Evolutionary conservation across 2,329 filamentous ascomycete species (phyloP).

Genomic region (Fonsecaea nubica): DNA sequence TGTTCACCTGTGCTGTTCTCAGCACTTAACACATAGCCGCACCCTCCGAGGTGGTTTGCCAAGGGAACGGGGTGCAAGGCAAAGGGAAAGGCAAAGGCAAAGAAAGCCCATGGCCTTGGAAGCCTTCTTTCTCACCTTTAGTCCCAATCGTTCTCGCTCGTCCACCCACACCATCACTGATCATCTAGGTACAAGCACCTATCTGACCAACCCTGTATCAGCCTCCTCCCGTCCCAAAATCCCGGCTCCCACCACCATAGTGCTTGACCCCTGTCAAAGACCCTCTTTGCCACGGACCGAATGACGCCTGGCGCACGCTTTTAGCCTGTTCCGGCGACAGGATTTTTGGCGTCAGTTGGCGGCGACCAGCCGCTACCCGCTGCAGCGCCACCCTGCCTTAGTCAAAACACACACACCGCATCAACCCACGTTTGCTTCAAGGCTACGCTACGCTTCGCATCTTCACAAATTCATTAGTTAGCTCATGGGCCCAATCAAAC

Average conservation of each 20-base stretch:
- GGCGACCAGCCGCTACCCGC: conserved; percentile 23
- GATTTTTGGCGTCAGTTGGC: conserved; percentile 26
- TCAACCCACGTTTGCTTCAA: conserved; percentile 29
- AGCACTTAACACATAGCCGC: too few species aligned
- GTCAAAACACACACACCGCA: conserved; percentile 31
- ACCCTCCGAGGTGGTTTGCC: too few species aligned
- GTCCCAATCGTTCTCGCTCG: not conserved
- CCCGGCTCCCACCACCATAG: not conserved
- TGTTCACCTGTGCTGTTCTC: too few species aligned
- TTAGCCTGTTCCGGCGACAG: conserved; percentile 15
- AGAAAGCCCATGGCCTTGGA: too few species aligned
- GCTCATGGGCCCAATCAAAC: conserved; percentile 32
- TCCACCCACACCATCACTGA: not conserved
- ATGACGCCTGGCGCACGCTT: conserved; percentile 13
- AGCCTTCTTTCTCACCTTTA: too few species aligned
- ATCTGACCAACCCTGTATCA: conserved; percentile 12
- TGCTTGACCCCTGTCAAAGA: conserved; percentile 18
- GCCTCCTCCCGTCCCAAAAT: not conserved
- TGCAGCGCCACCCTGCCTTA: conserved; percentile 20
- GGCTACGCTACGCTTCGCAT: conserved; percentile 29
- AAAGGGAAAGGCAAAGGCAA: too few species aligned
- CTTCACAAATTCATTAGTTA: conserved; percentile 30
- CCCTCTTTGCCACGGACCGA: conserved; percentile 25
- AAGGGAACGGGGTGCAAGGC: too few species aligned
- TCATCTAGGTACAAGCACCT: not conserved